A percentile compares a stretch with the other conserved stretches of the same genome.
phyloP scores from a whole-genome alignment of 257 asterid species.

The Misopates orontium region DNA sequence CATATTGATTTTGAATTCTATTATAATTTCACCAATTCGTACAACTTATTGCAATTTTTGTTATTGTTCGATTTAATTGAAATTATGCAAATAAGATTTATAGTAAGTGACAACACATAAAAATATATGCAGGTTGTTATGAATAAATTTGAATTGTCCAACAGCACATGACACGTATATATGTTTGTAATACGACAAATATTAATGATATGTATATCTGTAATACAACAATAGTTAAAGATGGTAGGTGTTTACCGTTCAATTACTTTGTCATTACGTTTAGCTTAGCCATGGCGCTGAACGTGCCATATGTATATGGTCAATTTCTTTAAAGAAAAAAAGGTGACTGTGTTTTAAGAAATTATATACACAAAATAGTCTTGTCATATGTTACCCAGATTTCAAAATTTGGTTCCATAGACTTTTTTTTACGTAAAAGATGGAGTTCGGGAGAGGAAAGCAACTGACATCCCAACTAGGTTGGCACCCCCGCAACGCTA shows the following conservation, averaged over 20 bases:
- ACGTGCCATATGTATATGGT: too few species aligned
- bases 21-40: background rate
- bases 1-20: background rate
- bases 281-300: too few species aligned
- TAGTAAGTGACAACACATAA: background rate
- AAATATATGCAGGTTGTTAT: constrained; percentile 15
- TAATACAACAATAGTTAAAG: constrained; percentile 7
- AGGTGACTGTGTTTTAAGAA: too few species aligned
- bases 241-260: background rate
- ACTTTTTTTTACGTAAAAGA: too few species aligned
- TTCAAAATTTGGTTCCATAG: too few species aligned
- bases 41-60: background rate
- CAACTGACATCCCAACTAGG: too few species aligned
- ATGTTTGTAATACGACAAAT: constrained; percentile 6
- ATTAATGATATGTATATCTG: constrained; percentile 9
- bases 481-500: too few species aligned
- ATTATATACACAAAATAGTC: too few species aligned
- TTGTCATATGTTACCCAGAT: too few species aligned
- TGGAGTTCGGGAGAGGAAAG: too few species aligned
- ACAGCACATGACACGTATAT: background rate
- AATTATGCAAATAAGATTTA: background rate
- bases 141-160: background rate
- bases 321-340: too few species aligned
- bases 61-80: background rate
- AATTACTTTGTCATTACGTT: constrained; percentile 1